A percentile compares a stretch with the other conserved stretches of the same genome.
Conservation (phyloP, 768 basidiomycete genomes). For the Collybiopsis confluens region DNA sequence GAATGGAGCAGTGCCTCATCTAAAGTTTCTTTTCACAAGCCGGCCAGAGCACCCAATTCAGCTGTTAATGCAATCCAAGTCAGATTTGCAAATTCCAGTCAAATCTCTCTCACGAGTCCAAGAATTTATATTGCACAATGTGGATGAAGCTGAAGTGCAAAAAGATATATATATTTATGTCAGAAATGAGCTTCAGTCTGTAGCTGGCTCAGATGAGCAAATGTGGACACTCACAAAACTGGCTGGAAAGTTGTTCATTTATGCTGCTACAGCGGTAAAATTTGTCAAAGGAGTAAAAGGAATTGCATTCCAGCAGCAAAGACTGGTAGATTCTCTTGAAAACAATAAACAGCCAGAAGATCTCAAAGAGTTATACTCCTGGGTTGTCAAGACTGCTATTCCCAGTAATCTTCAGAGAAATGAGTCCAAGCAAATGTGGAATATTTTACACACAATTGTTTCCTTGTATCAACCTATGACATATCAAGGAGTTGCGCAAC, state of each 20-base stretch:
- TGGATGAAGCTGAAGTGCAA: background rate
- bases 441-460: slow-evolving; percentile 1
- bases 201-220: background rate
- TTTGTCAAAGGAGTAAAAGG: background rate
- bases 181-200: background rate
- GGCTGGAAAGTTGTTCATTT: slow-evolving; percentile 2
- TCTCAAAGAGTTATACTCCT: background rate
- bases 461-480: background rate
- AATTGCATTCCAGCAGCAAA: background rate
- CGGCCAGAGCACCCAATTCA: background rate
- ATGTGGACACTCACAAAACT: background rate
- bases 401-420: background rate
- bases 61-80: background rate
- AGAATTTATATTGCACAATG: background rate
- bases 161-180: slow-evolving; percentile 1
- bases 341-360: background rate
- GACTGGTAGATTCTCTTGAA: background rate
- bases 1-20: background rate
- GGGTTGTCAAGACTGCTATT: background rate
- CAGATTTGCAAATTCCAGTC: background rate
- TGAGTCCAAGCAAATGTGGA: background rate
- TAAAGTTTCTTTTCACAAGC: slow-evolving; percentile 4
- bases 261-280: slow-evolving; percentile 3
- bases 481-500: background rate
- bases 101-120: background rate